Evolutionary conservation across 768 basidiomycete species (phyloP).

Genomic region (Sporobolomyces roseus): DNA sequence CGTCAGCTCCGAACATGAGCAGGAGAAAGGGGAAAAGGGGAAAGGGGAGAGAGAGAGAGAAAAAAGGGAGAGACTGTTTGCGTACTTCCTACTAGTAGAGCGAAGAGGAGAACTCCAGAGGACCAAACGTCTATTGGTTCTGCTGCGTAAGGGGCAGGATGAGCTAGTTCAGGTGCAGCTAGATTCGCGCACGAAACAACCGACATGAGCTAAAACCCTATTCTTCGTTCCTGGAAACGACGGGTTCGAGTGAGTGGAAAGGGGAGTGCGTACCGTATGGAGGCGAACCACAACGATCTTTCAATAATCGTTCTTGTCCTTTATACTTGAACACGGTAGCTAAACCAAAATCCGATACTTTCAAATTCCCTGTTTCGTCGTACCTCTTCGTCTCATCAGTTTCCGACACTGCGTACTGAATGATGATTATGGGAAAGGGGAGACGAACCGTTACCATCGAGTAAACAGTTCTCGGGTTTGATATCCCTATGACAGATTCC

Average conservation of each 20-base stretch:
- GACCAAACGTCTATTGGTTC: slow-evolving; percentile 97
- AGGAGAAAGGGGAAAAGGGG: background rate
- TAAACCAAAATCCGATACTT: slow-evolving; percentile 92
- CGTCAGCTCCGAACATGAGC: background rate
- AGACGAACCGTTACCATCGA: slow-evolving; percentile 66
- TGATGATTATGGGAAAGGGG: background rate
- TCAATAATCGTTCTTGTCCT: slow-evolving; percentile 70
- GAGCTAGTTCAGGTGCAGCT: slow-evolving; percentile 81
- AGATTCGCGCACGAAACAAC: background rate
- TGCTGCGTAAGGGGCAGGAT: slow-evolving; percentile 68
- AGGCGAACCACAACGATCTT: slow-evolving; percentile 81
- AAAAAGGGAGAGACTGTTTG: too few relatives aligned
- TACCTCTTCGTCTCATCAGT: background rate
- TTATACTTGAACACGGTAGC: slow-evolving; percentile 85
- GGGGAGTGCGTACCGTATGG: slow-evolving; percentile 59
- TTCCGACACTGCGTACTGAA: background rate
- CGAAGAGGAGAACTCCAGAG: slow-evolving; percentile 87
- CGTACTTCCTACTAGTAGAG: slow-evolving; percentile 80
- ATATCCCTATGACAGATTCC: slow-evolving; percentile 95
- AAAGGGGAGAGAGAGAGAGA: background rate
- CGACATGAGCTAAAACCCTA: too few relatives aligned
- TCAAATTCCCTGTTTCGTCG: slow-evolving; percentile 56
- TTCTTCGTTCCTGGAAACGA: too few relatives aligned
- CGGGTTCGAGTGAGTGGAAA: too few relatives aligned
- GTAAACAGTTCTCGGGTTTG: slow-evolving; percentile 91